Conservation (phyloP, 2,329 filamentous ascomycete species). For the Paracorniculantispora psalliotae region DNA sequence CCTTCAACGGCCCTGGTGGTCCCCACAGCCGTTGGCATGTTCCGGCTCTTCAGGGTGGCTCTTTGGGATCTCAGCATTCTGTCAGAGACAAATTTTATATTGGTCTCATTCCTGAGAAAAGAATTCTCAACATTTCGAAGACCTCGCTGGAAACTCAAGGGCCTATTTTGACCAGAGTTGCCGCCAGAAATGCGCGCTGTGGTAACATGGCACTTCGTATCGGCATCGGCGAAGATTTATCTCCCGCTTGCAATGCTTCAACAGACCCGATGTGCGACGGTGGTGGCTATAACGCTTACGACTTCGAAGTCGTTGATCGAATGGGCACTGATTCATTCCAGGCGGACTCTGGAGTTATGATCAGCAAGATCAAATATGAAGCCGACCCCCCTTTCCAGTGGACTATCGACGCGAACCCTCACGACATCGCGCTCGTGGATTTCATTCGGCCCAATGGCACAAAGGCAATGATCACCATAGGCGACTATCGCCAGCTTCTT, state of each 20-base stretch:
- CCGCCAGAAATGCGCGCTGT: conserved; percentile 40
- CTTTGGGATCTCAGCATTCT: conserved; percentile 48
- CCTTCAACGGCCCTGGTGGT: conserved; percentile 49
- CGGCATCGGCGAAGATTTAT: conserved; percentile 39
- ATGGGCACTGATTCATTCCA: conserved; percentile 50
- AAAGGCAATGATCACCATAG: conserved; percentile 41
- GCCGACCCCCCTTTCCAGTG: conserved; percentile 47
- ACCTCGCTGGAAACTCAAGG: conserved; percentile 38
- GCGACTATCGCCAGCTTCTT: conserved; percentile 49
- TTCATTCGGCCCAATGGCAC: conserved; percentile 46
- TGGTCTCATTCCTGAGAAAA: conserved; percentile 38
- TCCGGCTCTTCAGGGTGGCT: conserved; percentile 41
- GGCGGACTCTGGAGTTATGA: conserved; percentile 47
- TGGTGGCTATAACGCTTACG: conserved; percentile 45
- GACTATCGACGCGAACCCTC: conserved; percentile 49
- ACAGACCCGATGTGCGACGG: conserved; percentile 47
- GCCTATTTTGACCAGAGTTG: conserved; percentile 40
- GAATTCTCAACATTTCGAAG: conserved; percentile 40
- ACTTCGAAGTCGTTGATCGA: conserved; percentile 48
- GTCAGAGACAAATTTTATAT: conserved; percentile 50
- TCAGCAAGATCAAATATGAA: conserved; percentile 47
- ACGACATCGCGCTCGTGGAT: conserved; percentile 46
- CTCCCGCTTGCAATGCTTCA: conserved; percentile 37
- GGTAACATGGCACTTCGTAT: conserved; percentile 45
- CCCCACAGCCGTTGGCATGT: conserved; percentile 50